A percentile compares a stretch with the other conserved stretches of the same genome.
Conservation (phyloP, 2,329 filamentous ascomycete genomes). For the Claviceps quebecensis region DNA sequence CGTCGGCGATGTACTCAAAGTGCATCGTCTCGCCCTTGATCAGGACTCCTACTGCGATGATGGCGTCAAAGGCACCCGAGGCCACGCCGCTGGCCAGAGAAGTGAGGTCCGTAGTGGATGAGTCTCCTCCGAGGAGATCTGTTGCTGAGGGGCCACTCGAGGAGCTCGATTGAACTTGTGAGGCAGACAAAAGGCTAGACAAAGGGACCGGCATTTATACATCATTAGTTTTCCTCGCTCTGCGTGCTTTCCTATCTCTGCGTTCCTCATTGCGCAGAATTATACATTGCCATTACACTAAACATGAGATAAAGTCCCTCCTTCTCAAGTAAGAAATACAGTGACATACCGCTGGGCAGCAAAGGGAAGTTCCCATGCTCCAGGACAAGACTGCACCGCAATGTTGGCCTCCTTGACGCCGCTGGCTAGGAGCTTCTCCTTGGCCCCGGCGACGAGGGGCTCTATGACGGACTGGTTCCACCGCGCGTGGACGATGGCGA, state of each 20-base stretch:
- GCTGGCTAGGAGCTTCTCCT: conserved; percentile 59
- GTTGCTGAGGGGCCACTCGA: conserved; percentile 51
- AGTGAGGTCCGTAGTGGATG: conserved; percentile 53
- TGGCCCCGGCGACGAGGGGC: conserved; percentile 67
- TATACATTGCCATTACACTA: neutral
- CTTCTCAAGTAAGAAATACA: neutral
- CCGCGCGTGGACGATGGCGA: conserved; percentile 89
- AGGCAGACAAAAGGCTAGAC: conserved; percentile 64
- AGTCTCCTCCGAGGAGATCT: conserved; percentile 51
- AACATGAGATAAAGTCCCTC: too few species aligned
- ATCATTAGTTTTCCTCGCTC: neutral
- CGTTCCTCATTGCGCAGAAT: neutral
- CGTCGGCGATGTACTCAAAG: conserved; percentile 95
- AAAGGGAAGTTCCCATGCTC: conserved; percentile 87
- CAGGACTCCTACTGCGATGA: conserved; percentile 88
- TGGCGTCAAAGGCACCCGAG: conserved; percentile 70
- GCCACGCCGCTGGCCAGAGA: conserved; percentile 24
- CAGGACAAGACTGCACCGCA: conserved; percentile 76
- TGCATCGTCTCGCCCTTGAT: conserved; percentile 99
- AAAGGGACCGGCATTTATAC: neutral
- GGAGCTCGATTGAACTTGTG: conserved; percentile 65
- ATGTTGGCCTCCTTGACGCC: conserved; percentile 86
- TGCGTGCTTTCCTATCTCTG: neutral
- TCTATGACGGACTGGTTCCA: conserved; percentile 89
- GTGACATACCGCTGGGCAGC: conserved; percentile 60